Conservation (phyloP, 352 stramenopile genomes). For the Pythium periplocum region DNA sequence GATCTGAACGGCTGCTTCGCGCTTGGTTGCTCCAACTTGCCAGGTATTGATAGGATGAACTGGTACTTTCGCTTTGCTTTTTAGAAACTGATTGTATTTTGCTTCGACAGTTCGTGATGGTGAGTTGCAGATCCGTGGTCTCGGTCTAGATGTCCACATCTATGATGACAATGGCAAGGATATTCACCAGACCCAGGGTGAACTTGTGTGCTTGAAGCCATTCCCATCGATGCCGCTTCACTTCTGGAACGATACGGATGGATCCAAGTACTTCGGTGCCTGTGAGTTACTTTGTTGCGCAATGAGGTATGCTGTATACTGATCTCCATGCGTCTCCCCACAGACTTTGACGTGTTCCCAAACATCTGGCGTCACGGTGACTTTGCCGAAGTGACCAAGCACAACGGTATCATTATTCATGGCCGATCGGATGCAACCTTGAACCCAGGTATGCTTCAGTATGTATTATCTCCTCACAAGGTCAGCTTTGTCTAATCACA, state of each 20-base stretch:
- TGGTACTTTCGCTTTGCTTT: constrained; percentile 21
- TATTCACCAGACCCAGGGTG: constrained; percentile 41
- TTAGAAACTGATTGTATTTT: background rate
- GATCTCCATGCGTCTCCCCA: background rate
- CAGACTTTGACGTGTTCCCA: constrained; percentile 76
- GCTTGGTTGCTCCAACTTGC: constrained; percentile 64
- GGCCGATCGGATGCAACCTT: constrained; percentile 76
- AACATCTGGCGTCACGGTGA: constrained; percentile 81
- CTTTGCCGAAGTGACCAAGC: constrained; percentile 64
- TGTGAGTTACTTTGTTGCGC: constrained; percentile 33
- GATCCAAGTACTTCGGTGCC: constrained; percentile 70
- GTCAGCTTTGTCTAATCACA: constrained; percentile 1
- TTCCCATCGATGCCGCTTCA: constrained; percentile 83
- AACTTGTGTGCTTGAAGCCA: constrained; percentile 66
- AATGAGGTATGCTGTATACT: constrained; percentile 10
- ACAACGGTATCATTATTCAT: constrained; percentile 65
- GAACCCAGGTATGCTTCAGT: constrained; percentile 38
- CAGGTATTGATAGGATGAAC: constrained; percentile 22
- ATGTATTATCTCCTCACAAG: background rate
- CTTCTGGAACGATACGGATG: constrained; percentile 75
- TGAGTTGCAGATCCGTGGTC: constrained; percentile 72
- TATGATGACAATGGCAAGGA: constrained; percentile 57
- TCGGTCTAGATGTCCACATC: constrained; percentile 77
- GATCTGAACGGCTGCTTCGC: constrained; percentile 82
- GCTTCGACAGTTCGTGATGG: constrained; percentile 47